These are phyloP conservation scores for Entonaema liquescens DNA, from an alignment of 495 filamentous ascomycete genomes.

Conservation along the genomic window DNA sequence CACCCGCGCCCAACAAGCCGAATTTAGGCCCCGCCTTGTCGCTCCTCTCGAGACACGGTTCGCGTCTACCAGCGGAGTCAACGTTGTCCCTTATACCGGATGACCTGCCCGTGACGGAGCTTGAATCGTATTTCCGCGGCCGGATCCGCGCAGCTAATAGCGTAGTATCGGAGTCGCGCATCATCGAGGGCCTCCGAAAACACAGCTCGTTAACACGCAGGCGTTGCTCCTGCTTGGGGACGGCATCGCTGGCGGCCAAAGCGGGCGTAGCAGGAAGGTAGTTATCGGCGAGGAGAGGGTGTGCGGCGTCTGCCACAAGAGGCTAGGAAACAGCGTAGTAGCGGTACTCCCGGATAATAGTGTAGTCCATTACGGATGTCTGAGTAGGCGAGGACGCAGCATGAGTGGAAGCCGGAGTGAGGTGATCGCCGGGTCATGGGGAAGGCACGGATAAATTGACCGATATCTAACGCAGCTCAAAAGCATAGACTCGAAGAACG, in stretches of 20 bases:
- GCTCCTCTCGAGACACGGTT: slow-evolving; percentile 90
- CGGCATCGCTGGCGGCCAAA: slow-evolving; percentile 61
- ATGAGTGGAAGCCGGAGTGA: slow-evolving; percentile 33
- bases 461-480: background rate
- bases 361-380: slow-evolving; percentile 88
- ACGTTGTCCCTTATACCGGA: slow-evolving; percentile 88
- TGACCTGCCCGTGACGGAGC: slow-evolving; percentile 74
- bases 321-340: slow-evolving; percentile 89
- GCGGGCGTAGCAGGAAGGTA: slow-evolving; percentile 74
- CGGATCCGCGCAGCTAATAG: slow-evolving; percentile 88
- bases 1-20: slow-evolving; percentile 75
- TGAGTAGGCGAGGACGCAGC: slow-evolving; percentile 47
- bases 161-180: slow-evolving; percentile 75
- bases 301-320: slow-evolving; percentile 90
- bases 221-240: slow-evolving; percentile 75
- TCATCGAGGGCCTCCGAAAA: slow-evolving; percentile 77
- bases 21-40: slow-evolving; percentile 82
- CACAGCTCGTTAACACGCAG: slow-evolving; percentile 75
- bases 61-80: slow-evolving; percentile 84
- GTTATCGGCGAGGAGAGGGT: slow-evolving; percentile 85
- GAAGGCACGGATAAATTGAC: slow-evolving; percentile 24
- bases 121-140: slow-evolving; percentile 91
- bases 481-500: background rate
- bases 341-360: slow-evolving; percentile 62
- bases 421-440: slow-evolving; percentile 41